Evolutionary conservation across 495 filamentous ascomycete species (phyloP), one percentile per base, ranked within the genome.

Genomic region (Niebla homalea): DNA sequence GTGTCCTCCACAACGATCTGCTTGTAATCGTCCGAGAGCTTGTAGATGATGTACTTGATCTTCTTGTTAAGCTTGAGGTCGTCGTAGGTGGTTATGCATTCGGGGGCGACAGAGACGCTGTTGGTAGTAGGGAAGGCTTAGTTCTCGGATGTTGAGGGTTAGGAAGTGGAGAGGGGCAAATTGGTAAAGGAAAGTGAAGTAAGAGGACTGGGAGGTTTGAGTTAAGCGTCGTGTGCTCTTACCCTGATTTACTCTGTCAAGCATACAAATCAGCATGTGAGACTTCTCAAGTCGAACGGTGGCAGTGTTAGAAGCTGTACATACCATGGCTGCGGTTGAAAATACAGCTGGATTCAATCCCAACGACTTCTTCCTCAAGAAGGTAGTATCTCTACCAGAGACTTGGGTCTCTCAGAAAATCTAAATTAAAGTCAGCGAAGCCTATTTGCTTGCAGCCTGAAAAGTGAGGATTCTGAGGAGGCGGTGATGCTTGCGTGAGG

Each of bases 31-130:
- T 94, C 87, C 56, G 84, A 77, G 62, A 98, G 82, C 77, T 94
- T 94, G 84, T 81, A 97, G 80, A 98, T 85, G 72, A 98, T 83
- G 73, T 79, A 98, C 73, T 93, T 95, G 74, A 79, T 71, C 68
- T 81, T 81, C 67, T 89, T 87, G 71, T 73, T 79, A 58, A 89
- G 77, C 77, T 94, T 94, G 53, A 98, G 82, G 48, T 94, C 80
- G 65, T 94, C 89, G 80, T 86, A 97, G 53, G 72, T 70, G 46
- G 66, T 65, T 68, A 94, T 73, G 79, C 89, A 94, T 35, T 95
- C 85, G 59, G 79, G 75, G 51, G 71, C 63, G 55, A 97, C 77
- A 49, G 77, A 71, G 58, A 92, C 88, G 73, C 90, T 95, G 62
- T 43, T 53, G 20, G 46, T 4, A 36, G 38, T 41, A 45, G 2